Base-by-base conservation (phyloP, 192 early-diverging fungal species). In the Oehlia diaphana region DNA sequence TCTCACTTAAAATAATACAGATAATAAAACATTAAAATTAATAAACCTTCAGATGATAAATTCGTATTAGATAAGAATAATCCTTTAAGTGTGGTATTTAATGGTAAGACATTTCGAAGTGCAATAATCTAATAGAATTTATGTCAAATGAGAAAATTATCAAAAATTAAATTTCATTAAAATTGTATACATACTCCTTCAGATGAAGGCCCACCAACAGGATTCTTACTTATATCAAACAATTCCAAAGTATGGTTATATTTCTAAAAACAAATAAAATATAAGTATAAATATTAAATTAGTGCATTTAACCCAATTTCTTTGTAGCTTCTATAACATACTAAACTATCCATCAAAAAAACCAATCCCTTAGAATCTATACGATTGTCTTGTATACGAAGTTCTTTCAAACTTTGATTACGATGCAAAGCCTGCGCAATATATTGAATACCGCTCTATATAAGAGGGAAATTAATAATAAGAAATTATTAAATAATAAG, bases 11-110 rank as follows among this genome's bases (percentile, higher is more conserved):
- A 13, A 79, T 4, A 81, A 49, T 49, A 0, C 79, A 76, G 4
- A 3, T 47, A 79, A 64, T 26, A n/a, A 39, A n/a, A 23, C 14
- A 65, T 50, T 2, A 14, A 50, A 8, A 44, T 23, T 37, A 21
- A 5, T 5, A 8, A 42, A 79, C 91, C 93, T 80, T 94, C 94
- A 2, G 93, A 90, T 10, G 85, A 87, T 73, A 95, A 84, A 21
- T 84, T 81, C 4, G 90, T 89, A 13, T 89, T 84, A 13, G 93
- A 88, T 79, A 95, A 84, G 26, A 83, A 87, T 66, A 95, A 82
- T 63, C 87, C 89, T 65, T 81, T 85, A 16, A 95, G 83, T 21
- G 89, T 82, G 66, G 87, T 86, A 88, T 94, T 94, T 64, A 84
- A 82, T 1, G 83, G 74, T 75, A 94, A 69, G 9, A 87, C 85